Base-by-base conservation (phyloP, 2,329 filamentous ascomycete genomes). In the Bipolaris bicolor region DNA sequence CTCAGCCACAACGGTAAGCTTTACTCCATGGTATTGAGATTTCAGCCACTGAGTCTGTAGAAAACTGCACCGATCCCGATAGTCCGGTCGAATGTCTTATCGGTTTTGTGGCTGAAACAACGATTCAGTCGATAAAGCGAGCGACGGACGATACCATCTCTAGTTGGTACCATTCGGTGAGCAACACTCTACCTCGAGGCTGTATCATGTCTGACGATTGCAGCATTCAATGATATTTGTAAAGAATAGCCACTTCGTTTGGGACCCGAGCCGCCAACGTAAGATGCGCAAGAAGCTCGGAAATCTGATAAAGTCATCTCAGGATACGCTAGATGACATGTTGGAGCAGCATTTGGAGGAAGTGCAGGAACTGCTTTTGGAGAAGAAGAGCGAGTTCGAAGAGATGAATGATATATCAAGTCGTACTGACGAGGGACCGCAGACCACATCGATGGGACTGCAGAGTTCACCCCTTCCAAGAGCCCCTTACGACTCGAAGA, bases 191-290 rank as follows among this genome's bases (percentile, higher is more conserved):
- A 52, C 37, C 20, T 44, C 16, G 26, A 11, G 10, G 4, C 11
- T 10, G 10, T 16, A 48, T 7, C 20, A 39, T 53, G 29, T 60
- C 59, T 49, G 13, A 40, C 10, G 26, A 34, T n/a, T 10, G 20
- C 46, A 83, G 65, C 88, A 92, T 76, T 95, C 91, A 0, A 83
- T 86, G 3, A 88, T 97, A 45, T 96, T 89, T 68, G 90, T 97
- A 16, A 86, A 89, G 1, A 79, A 83, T 24, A 83, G 88, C 57
- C 94, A 97, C 73, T 84, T 85, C 11, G 89, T 91, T 73, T 97
- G 92, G 59, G 85, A 88, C 55, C 81, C 83, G 31, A 86, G 88
- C 4, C 79, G 87, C 18, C 82, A 74, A 7, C 80, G 80, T 48
- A 85, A 84, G 65, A 76, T 80, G 5, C 82, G 83, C 29, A 86